Evolutionary conservation across 352 stramenopile species (phyloP).

Genomic region (Pythium sp.): DNA sequence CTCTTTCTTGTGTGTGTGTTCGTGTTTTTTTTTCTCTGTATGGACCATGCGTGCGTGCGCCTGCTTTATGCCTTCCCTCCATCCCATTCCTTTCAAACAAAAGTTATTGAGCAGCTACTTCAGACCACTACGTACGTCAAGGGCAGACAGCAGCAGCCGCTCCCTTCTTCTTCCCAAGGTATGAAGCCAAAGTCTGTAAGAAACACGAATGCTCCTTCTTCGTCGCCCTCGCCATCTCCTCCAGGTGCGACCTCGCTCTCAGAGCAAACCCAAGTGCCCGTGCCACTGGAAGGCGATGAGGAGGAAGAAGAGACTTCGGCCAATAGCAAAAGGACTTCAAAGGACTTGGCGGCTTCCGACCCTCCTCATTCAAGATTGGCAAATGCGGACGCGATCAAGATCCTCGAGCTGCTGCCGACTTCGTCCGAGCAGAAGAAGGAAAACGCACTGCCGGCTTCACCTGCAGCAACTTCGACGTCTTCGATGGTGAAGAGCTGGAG

Average conservation of each 20-base stretch:
- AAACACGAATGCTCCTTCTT: not conserved
- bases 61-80: not conserved
- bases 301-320: not conserved
- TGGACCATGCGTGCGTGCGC: not conserved
- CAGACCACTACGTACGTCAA: conserved; percentile 33
- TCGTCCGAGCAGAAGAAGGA: not conserved
- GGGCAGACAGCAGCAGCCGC: not conserved
- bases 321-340: not conserved
- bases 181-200: not conserved
- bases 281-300: not conserved
- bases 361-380: not conserved
- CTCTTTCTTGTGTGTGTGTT: conserved; percentile 8
- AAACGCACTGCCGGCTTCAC: not conserved
- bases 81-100: conserved; percentile 11
- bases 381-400: not conserved
- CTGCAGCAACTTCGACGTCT: not conserved
- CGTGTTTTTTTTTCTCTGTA: not conserved
- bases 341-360: not conserved
- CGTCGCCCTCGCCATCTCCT: not conserved
- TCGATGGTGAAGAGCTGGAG: not conserved
- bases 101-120: conserved; percentile 68
- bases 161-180: conserved; percentile 2
- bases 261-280: not conserved
- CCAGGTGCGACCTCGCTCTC: not conserved
- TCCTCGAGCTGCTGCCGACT: not conserved